Conservation (phyloP, 2,329 filamentous ascomycete species). For the Nemania sp. region DNA sequence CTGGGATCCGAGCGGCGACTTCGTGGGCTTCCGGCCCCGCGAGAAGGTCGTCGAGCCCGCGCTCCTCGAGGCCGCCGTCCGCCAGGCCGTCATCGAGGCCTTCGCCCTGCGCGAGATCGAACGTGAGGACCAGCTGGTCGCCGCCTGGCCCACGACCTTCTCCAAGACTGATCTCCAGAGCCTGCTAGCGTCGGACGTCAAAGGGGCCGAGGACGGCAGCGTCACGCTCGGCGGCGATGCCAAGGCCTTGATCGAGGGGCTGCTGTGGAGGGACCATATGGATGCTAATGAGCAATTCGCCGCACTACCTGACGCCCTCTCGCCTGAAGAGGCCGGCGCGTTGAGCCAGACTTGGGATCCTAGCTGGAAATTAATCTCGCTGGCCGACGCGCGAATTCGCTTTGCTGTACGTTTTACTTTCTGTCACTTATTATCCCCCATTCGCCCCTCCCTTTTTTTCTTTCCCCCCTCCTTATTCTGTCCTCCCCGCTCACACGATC, state of each 20-base stretch:
- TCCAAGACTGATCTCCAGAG: slow-evolving; percentile 42
- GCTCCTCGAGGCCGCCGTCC: slow-evolving; percentile 53
- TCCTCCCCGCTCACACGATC: not conserved
- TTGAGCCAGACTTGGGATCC: slow-evolving; percentile 53
- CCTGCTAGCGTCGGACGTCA: slow-evolving; percentile 46
- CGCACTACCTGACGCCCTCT: not conserved
- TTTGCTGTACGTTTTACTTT: slow-evolving; percentile 67
- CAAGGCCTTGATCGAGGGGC: slow-evolving; percentile 39
- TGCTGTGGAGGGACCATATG: slow-evolving; percentile 37
- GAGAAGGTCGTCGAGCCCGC: slow-evolving; percentile 49
- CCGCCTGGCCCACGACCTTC: slow-evolving; percentile 32
- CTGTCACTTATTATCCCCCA: not conserved
- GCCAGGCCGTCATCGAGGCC: slow-evolving; percentile 58
- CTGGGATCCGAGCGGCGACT: slow-evolving; percentile 53
- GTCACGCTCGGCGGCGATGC: slow-evolving; percentile 48
- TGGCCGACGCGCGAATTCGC: slow-evolving; percentile 65
- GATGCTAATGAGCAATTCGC: not conserved
- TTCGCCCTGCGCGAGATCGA: slow-evolving; percentile 48
- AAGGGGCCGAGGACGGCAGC: slow-evolving; percentile 46
- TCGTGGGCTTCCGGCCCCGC: slow-evolving; percentile 48
- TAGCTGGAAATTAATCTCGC: slow-evolving; percentile 61
- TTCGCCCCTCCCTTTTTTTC: not conserved
- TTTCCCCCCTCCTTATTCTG: not conserved
- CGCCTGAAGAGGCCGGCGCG: slow-evolving; percentile 44
- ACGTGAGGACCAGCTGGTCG: slow-evolving; percentile 32